These are phyloP conservation scores for Fusarium burgessii DNA, from an alignment of 2,329 filamentous ascomycete genomes.

Conservation along the genomic window DNA sequence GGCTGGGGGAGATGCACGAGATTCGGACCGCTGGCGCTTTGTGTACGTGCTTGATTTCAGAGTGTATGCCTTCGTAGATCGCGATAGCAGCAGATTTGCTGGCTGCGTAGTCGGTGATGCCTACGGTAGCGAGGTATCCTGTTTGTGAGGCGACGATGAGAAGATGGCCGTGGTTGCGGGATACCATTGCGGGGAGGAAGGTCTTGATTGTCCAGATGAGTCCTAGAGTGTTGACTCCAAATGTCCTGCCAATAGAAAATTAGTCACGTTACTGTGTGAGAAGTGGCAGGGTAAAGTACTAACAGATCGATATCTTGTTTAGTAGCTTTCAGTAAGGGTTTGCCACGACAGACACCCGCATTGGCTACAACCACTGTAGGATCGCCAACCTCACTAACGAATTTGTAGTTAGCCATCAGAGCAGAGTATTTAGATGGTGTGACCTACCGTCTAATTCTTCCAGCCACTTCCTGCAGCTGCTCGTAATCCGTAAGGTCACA, in stretches of 20 bases:
- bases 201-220: neutral
- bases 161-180: neutral
- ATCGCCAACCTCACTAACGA: neutral
- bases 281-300: no score
- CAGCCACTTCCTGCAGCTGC: neutral
- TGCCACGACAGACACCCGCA: neutral
- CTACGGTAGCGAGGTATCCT: neutral
- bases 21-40: neutral
- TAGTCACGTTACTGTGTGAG: no score
- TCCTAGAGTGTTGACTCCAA: neutral
- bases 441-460: neutral
- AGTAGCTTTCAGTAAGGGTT: neutral
- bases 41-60: neutral
- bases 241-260: accelerated
- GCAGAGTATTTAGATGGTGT: accelerated
- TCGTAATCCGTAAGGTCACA: neutral
- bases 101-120: neutral
- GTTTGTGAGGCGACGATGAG: neutral
- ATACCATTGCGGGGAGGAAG: neutral
- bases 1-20: neutral
- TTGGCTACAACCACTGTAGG: neutral
- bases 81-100: neutral
- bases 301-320: neutral
- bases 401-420: accelerated
- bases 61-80: neutral